A percentile compares a stretch with the other conserved stretches of the same genome.
phyloP scores from a whole-genome alignment of 257 asterid genomes.

The Paraleonurus japonicus region DNA sequence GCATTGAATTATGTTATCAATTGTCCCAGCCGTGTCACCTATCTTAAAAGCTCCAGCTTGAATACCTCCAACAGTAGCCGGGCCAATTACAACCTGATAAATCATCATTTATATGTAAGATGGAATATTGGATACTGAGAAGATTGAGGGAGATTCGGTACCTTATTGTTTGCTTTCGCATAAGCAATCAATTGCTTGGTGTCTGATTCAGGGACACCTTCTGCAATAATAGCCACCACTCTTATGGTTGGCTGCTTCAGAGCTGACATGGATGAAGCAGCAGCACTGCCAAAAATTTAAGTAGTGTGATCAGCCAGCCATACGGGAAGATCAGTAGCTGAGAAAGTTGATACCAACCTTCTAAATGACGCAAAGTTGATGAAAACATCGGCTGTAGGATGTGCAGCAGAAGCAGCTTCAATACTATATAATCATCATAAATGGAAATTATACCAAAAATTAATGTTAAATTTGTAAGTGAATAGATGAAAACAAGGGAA shows the following conservation, averaged over 20 bases:
- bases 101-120: not conserved
- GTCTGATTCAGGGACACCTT: slow-evolving; percentile 96
- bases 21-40: slow-evolving; percentile 97
- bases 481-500: too few relatives aligned
- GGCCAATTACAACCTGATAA: slow-evolving; percentile 84
- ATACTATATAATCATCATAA: slow-evolving; percentile 54
- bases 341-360: slow-evolving; percentile 54
- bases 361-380: slow-evolving; percentile 95
- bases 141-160: slow-evolving; percentile 22
- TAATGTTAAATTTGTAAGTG: too few relatives aligned
- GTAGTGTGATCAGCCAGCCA: slow-evolving; percentile 18
- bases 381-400: slow-evolving; percentile 98
- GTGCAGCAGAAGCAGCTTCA: slow-evolving; percentile 95
- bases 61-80: slow-evolving; percentile 98
- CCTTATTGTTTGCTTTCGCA: slow-evolving; percentile 96
- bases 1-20: slow-evolving; percentile 90
- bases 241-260: slow-evolving; percentile 94
- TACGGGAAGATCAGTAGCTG: slow-evolving; percentile 3
- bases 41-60: slow-evolving; percentile 99
- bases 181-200: slow-evolving; percentile 89
- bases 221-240: slow-evolving; percentile 95
- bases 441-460: too few relatives aligned
- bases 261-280: slow-evolving; percentile 92
- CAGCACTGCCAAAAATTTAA: slow-evolving; percentile 65
- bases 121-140: not conserved